A percentile compares a stretch with the other conserved stretches of the same genome.
These are phyloP conservation scores for Ascochyta clinopodiicola DNA, from an alignment of 2,329 filamentous ascomycete genomes.

Conservation along the genomic window DNA sequence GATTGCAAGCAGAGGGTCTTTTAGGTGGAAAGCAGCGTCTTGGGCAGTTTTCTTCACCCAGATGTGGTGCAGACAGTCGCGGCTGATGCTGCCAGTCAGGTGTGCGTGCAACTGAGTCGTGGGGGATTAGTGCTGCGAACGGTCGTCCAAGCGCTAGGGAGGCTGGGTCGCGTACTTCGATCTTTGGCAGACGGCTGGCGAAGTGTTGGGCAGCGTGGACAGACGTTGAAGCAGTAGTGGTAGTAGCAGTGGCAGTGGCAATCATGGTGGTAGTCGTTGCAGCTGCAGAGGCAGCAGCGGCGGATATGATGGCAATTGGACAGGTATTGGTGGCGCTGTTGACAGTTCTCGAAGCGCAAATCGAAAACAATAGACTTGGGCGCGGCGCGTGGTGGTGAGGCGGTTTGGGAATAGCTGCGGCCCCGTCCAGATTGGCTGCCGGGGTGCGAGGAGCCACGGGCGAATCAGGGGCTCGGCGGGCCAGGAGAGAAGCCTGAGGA, in stretches of 20 bases:
- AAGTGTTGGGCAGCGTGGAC: slow-evolving; percentile 35
- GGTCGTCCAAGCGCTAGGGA: slow-evolving; percentile 34
- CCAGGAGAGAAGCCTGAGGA: slow-evolving; percentile 21
- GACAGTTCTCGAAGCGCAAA: slow-evolving; percentile 27
- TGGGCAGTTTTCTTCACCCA: slow-evolving; percentile 67
- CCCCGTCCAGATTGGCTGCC: slow-evolving; percentile 7
- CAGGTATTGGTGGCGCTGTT: slow-evolving; percentile 29
- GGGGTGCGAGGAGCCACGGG: slow-evolving; percentile 13
- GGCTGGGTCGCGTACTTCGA: slow-evolving; percentile 45
- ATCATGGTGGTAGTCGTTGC: neutral
- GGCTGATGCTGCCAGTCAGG: slow-evolving; percentile 78
- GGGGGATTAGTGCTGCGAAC: slow-evolving; percentile 37
- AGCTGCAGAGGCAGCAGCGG: no score
- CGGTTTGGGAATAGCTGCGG: slow-evolving; percentile 25
- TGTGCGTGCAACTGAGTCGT: slow-evolving; percentile 75
- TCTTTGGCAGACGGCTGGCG: slow-evolving; percentile 50
- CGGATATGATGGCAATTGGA: slow-evolving; percentile 15
- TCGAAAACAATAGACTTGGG: slow-evolving; percentile 23
- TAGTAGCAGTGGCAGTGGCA: neutral
- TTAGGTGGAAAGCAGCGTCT: slow-evolving; percentile 60
- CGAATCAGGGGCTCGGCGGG: slow-evolving; percentile 21
- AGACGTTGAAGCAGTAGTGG: slow-evolving; percentile 4
- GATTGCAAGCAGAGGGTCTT: slow-evolving; percentile 74
- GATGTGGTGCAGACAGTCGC: slow-evolving; percentile 74
- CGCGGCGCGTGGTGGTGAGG: slow-evolving; percentile 21